These are phyloP conservation scores for Candida nonsorbophila DNA, from an alignment of 805 yeast genomes.

Conservation along the genomic window DNA sequence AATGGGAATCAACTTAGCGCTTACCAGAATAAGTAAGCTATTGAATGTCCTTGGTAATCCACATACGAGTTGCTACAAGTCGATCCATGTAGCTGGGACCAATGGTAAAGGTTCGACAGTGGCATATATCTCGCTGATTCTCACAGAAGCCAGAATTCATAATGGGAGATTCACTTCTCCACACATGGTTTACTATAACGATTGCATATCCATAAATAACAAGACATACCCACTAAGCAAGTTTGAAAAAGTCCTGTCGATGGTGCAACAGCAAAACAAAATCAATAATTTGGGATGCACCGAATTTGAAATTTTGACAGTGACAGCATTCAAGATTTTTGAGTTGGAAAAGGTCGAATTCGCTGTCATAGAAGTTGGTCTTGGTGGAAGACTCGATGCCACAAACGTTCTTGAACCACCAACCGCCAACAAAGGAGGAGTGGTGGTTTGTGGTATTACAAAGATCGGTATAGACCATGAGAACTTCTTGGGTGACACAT, in stretches of 20 bases:
- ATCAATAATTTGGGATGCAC: slow-evolving; percentile 57
- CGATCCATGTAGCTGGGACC: slow-evolving; percentile 93
- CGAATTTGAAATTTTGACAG: slow-evolving; percentile 83
- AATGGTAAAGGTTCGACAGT: slow-evolving; percentile 95
- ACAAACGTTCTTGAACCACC: slow-evolving; percentile 61
- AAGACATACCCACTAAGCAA: slow-evolving; percentile 41
- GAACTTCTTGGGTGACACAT: slow-evolving; percentile 60
- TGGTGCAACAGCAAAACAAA: slow-evolving; percentile 38
- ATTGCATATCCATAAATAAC: slow-evolving; percentile 67
- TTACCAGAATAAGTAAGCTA: slow-evolving; percentile 26
- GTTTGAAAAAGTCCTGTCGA: slow-evolving; percentile 41
- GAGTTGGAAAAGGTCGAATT: slow-evolving; percentile 51
- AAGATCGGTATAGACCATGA: slow-evolving; percentile 88
- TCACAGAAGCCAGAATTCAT: slow-evolving; percentile 41
- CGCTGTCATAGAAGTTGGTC: slow-evolving; percentile 90
- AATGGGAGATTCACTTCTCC: slow-evolving; percentile 90
- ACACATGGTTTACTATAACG: slow-evolving; percentile 68
- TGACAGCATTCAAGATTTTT: slow-evolving; percentile 78
- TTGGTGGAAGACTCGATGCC: slow-evolving; percentile 88
- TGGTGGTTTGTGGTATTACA: slow-evolving; percentile 67
- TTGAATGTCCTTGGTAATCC: slow-evolving; percentile 59
- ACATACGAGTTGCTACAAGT: slow-evolving; percentile 48
- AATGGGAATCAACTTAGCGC: slow-evolving; percentile 39
- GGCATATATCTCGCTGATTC: slow-evolving; percentile 66
- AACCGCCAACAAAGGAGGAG: slow-evolving; percentile 20